Evolutionary conservation across 1,284 basidiomycete genomes (phyloP).

Genomic region (Leccinum pseudoinsigne): DNA sequence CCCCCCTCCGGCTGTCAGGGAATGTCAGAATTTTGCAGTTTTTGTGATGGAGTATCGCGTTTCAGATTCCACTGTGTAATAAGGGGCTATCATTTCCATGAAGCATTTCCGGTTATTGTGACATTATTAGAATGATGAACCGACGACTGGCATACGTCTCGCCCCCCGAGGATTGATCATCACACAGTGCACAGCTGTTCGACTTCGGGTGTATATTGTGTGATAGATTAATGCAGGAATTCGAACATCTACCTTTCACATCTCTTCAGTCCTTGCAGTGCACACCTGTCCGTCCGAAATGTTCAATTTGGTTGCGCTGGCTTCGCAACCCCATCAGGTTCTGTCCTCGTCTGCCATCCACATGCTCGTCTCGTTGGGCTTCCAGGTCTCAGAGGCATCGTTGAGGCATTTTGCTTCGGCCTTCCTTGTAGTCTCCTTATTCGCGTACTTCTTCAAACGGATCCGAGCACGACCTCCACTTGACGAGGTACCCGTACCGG

Average conservation of each 20-base stretch:
- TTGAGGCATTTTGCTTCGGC: background rate
- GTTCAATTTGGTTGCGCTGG: background rate
- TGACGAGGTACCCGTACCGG: slow-evolving; percentile 1
- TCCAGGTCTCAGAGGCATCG: background rate
- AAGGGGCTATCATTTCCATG: background rate
- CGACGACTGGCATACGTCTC: background rate
- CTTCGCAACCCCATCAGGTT: background rate
- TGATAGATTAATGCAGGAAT: background rate
- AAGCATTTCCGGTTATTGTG: background rate
- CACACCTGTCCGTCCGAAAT: background rate
- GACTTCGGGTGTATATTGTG: slow-evolving; percentile 12
- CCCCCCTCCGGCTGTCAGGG: too few relatives aligned
- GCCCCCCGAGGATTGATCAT: background rate
- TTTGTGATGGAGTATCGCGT: background rate
- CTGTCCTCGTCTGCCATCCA: background rate
- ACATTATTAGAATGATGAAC: background rate
- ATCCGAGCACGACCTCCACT: background rate
- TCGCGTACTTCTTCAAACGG: slow-evolving; percentile 2
- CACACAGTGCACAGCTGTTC: background rate
- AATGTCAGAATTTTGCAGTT: too few relatives aligned
- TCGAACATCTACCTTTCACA: background rate
- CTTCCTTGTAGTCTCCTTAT: background rate
- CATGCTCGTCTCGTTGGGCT: background rate
- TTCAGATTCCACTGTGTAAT: background rate
- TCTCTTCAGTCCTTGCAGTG: background rate